These are phyloP conservation scores for Botryotinia convoluta DNA, from an alignment of 2,329 filamentous ascomycete genomes.

Conservation along the genomic window DNA sequence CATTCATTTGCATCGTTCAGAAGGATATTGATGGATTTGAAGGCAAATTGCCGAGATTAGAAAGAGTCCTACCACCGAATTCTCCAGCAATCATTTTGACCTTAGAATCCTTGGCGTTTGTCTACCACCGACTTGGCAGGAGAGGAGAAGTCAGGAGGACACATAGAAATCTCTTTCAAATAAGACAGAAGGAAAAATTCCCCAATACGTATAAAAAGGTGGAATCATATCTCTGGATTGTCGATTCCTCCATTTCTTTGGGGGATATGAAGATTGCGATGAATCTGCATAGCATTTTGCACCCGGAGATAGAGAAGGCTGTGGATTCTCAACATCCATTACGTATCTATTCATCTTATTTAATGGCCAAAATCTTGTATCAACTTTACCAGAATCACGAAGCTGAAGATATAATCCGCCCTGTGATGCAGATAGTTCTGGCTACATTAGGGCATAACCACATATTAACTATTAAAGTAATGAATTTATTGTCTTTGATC, in stretches of 20 bases:
- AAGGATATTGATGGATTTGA: accelerated
- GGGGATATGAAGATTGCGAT: not conserved
- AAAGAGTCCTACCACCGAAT: not conserved
- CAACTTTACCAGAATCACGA: accelerated
- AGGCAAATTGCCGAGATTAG: not conserved
- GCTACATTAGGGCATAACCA: not conserved
- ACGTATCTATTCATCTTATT: not conserved
- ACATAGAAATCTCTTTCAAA: not conserved
- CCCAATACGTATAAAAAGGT: not conserved
- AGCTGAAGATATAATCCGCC: not conserved
- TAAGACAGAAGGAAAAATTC: not conserved
- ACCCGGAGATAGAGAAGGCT: not conserved
- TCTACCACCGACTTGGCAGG: not conserved
- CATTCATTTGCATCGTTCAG: not conserved
- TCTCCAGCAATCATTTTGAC: not conserved
- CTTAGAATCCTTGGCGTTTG: not conserved
- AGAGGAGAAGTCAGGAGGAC: accelerated
- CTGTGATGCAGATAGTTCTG: not conserved
- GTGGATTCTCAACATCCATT: not conserved
- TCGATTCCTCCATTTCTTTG: not conserved
- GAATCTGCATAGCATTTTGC: not conserved
- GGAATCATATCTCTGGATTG: not conserved
- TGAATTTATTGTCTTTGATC: not conserved
- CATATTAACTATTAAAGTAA: not conserved
- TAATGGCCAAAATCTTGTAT: not conserved